Evolutionary conservation across 2,329 filamentous ascomycete genomes (phyloP), one percentile per base, ranked within the genome.

Genomic region (Hypoxylon sp.): DNA sequence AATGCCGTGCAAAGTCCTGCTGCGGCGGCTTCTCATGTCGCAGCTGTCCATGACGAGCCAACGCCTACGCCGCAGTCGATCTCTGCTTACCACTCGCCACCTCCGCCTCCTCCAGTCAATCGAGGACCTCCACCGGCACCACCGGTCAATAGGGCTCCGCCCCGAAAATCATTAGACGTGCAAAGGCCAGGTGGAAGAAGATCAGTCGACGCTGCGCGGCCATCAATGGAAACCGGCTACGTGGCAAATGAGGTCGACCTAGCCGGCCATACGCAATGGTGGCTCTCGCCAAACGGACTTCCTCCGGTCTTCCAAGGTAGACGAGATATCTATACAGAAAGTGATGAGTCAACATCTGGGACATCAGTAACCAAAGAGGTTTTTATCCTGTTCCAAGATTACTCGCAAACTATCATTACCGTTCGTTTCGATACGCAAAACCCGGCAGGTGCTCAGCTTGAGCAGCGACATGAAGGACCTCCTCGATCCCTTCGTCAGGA

Each of bases 381-480:
- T 46, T 96, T 92, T 74, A 85, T 98, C n/a, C 83, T 99, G 7
- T 99, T 93, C 83, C 91, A 94, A 76, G 96, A 99, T 81, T 99
- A 99, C 80, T 98, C 95, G 17, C 96, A 98, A 79, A 98, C 95
- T 0, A 86, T 97, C 71, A 88, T 99, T 75, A 94, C 91, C 0
- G 92, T 91, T 17, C 90, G 87, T 56, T 98, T 92, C 79, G 92
- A 97, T 78, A 84, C 90, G 1, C 88, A 90, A 59, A 90, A 97
- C 77, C 87, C 92, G 2, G 84, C 88, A 1, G 91, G 95, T 75
- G 91, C 91, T 10, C 84, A 88, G 35, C 81, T 98, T 6, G 92
- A 97, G 75, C 96, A 99, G 80, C 90, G 90, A 49, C 95, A 98
- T 76, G 93, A 98, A 76, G 84, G 89, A 1, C 95, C 96, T 2